phyloP scores from a whole-genome alignment of 306 rosid species.

The Acmispon strigosus region DNA sequence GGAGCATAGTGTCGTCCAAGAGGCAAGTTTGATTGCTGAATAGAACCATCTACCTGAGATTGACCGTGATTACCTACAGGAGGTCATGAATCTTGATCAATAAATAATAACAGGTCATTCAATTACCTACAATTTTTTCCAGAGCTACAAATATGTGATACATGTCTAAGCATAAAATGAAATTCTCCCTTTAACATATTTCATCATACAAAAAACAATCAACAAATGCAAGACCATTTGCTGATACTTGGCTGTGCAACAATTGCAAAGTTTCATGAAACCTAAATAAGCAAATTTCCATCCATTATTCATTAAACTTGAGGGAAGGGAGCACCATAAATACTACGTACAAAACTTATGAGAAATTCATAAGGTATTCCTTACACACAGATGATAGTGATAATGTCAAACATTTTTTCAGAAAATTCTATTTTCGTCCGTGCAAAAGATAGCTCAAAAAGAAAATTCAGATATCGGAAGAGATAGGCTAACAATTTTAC shows the following conservation, averaged over 20 bases:
- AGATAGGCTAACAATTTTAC: neutral
- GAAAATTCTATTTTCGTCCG: neutral
- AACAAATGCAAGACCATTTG: neutral
- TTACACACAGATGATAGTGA: neutral
- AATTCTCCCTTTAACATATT: neutral
- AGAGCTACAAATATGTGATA: neutral
- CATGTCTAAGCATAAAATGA: neutral
- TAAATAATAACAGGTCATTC: neutral
- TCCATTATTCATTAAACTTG: neutral
- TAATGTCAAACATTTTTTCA: neutral
- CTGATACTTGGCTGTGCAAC: neutral
- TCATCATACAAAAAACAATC: neutral
- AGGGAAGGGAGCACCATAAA: neutral
- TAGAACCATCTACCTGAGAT: constrained; percentile 14
- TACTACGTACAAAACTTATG: neutral
- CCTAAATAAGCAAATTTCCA: neutral
- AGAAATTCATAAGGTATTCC: neutral
- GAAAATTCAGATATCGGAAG: neutral
- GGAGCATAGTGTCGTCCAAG: constrained; percentile 2
- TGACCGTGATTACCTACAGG: constrained; percentile 18
- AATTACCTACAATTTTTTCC: neutral
- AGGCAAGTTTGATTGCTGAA: constrained; percentile 14
- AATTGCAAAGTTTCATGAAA: neutral
- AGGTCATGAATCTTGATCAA: constrained; percentile 7
- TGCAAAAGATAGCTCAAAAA: neutral